phyloP scores from a whole-genome alignment of 331 rosid species.

The Stylosanthes scabra region DNA sequence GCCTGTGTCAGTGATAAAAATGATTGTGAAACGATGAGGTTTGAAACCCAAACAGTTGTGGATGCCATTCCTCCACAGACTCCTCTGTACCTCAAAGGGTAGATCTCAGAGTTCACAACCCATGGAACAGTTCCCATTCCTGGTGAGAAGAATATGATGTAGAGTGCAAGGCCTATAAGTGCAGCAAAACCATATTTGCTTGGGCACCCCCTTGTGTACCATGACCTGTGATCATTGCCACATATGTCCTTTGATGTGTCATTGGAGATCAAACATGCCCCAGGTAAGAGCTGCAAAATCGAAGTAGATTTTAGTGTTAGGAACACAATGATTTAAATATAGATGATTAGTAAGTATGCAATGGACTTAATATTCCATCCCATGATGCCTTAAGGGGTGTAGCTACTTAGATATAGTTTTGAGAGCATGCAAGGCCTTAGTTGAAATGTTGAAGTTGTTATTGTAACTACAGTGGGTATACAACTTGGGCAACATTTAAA shows the following conservation, averaged over 20 bases:
- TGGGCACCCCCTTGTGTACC: constrained; percentile 62
- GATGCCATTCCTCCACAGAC: constrained; percentile 61
- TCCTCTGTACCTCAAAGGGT: constrained; percentile 50
- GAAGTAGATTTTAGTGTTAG: background rate
- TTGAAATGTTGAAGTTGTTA: too few relatives aligned
- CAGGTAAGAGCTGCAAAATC: constrained; percentile 52
- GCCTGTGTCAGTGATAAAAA: constrained; percentile 47
- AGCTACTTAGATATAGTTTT: too few relatives aligned
- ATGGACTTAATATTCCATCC: too few relatives aligned
- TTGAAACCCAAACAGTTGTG: constrained; percentile 57
- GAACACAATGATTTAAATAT: background rate
- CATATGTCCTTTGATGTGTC: constrained; percentile 31
- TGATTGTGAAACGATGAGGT: constrained; percentile 58
- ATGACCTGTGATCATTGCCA: constrained; percentile 43
- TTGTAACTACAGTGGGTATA: too few relatives aligned
- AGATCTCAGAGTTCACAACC: constrained; percentile 59
- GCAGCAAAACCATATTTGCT: constrained; percentile 57
- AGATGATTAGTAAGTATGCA: too few relatives aligned
- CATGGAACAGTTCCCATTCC: constrained; percentile 62
- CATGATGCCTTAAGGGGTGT: too few relatives aligned
- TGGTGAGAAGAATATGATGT: constrained; percentile 55
- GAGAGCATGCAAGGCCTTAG: too few relatives aligned
- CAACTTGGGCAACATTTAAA: too few relatives aligned
- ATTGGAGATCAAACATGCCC: constrained; percentile 56
- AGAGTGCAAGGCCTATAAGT: constrained; percentile 48